Evolutionary conservation across 305 asterid genomes (phyloP).

Genomic region (Rubia occidens): DNA sequence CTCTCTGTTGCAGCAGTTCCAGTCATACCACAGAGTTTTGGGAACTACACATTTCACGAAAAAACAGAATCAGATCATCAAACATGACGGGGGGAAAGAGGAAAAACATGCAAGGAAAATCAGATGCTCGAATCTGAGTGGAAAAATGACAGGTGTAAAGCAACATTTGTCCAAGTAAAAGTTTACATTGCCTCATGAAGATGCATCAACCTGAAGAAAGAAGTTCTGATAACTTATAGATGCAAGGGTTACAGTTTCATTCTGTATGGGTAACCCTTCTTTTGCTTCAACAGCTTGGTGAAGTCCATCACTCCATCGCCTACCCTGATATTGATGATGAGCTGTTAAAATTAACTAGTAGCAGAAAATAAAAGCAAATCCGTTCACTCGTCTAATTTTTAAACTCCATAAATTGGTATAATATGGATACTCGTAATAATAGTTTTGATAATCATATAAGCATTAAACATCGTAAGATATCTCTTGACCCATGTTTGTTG

Average conservation of each 20-base stretch:
- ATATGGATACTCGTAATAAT: not conserved
- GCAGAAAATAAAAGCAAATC: not conserved
- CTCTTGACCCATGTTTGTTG: not conserved
- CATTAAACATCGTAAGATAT: not conserved
- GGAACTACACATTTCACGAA: conserved; percentile 52
- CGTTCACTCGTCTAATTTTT: not conserved
- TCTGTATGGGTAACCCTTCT: conserved; percentile 92
- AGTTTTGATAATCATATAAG: not conserved
- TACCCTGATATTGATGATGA: conserved; percentile 52
- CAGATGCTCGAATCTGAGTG: conserved; percentile 2
- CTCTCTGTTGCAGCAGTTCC: conserved; percentile 99
- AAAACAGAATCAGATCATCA: conserved; percentile 27
- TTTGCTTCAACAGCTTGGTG: conserved; percentile 99
- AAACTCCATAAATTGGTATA: not conserved
- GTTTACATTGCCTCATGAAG: conserved; percentile 21
- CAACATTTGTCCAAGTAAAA: conserved; percentile 1
- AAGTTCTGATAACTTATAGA: conserved; percentile 98
- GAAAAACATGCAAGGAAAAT: conserved; percentile 13
- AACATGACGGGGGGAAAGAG: not conserved
- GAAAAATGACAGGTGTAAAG: too few relatives aligned
- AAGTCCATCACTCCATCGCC: conserved; percentile 99
- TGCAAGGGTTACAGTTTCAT: conserved; percentile 92
- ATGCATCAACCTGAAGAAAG: conserved; percentile 80
- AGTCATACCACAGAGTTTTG: conserved; percentile 99
- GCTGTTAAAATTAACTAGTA: conserved; percentile 14